A percentile compares a stretch with the other conserved stretches of the same genome.
Evolutionary conservation across 2,329 filamentous ascomycete genomes (phyloP).

Genomic region (Lachnellula suecica): DNA sequence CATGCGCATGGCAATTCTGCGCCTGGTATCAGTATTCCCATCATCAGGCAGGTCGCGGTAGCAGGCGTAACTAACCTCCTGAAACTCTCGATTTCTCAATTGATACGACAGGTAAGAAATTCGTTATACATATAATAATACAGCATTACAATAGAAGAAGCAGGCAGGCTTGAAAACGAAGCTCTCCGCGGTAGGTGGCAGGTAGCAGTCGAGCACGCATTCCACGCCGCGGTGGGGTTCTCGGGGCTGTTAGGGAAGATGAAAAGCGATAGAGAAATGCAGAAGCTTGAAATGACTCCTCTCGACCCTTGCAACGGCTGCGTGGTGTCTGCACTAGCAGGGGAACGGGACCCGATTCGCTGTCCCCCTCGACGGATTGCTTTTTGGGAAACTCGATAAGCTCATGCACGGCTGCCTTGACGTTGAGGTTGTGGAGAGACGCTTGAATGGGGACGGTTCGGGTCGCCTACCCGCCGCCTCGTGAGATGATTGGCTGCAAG

Average conservation of each 20-base stretch:
- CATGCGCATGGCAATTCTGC: constrained; percentile 19
- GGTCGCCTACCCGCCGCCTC: constrained; percentile 17
- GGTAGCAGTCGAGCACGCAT: constrained; percentile 6
- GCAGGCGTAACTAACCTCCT: constrained; percentile 5
- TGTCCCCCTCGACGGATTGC: not conserved
- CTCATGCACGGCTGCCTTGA: constrained; percentile 12
- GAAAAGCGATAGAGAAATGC: not conserved
- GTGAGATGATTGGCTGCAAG: constrained; percentile 12
- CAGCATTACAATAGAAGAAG: constrained; percentile 4
- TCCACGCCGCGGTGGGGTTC: constrained; percentile 1
- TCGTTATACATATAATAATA: constrained; percentile 10
- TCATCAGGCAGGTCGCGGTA: constrained; percentile 4
- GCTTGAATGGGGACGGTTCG: constrained; percentile 13
- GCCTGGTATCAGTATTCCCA: constrained; percentile 8
- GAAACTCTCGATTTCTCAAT: not conserved
- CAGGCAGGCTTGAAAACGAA: constrained; percentile 6
- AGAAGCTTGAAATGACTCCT: constrained; percentile 11
- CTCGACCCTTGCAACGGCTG: constrained; percentile 2
- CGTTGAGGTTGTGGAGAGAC: constrained; percentile 1
- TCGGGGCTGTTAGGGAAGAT: not conserved
- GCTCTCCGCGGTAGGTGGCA: not conserved
- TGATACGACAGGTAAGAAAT: constrained; percentile 15
- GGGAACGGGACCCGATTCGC: constrained; percentile 14
- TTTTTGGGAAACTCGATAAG: constrained; percentile 1
- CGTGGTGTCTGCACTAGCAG: not conserved